Base-by-base conservation (phyloP, 2,329 filamentous ascomycete species). In the Macrophomina pseudophaseolina region DNA sequence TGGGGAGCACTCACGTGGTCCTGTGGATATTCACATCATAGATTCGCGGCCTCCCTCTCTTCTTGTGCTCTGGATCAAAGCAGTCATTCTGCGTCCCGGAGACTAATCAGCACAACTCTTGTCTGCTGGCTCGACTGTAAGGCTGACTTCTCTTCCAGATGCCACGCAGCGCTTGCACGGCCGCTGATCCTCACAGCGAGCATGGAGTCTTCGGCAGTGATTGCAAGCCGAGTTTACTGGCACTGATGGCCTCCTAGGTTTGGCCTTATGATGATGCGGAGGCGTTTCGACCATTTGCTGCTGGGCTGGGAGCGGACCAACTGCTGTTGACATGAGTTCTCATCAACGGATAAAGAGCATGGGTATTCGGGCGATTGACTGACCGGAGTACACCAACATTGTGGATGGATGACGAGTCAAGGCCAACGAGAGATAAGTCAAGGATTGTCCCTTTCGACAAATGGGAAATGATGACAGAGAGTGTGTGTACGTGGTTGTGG, bases 51-150 rank as follows among this genome's bases (percentile, higher is more conserved):
- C 58, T 62, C 7, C 58, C 58, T 23, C 58, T 35, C n/a, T 62
- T 62, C 42, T 62, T 62, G n/a, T 62, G 58, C 14, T 62, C 58
- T 28, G 58, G 58, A 11, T 62, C 58, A 16, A 62, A 62, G 28
- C 58, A 62, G n/a, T 49, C 18, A 42, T 23, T 62, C 58, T 62
- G 32, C 6, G 11, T 49, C 4, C 23, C 40, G 28, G 38, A 33
- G 12, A 23, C 11, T 1, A 9, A 30, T 62, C 18, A 62, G 44
- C 30, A 28, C 11, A 16, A 9, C 44, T 28, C 32, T 7, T 6
- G 12, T 18, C 30, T 12, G n/a, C 23, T 62, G 6, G 12, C 11
- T 14, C 16, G 42, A 23, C 11, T 35, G 32, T 7, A 3, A 11
- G 9, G 48, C 42, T 28, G 23, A 62, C 58, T 28, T 40, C 58